Evolutionary conservation across 1,139 yeast genomes (phyloP), one percentile per base, ranked within the genome.

Genomic region (Yamadazyma mexicana): DNA sequence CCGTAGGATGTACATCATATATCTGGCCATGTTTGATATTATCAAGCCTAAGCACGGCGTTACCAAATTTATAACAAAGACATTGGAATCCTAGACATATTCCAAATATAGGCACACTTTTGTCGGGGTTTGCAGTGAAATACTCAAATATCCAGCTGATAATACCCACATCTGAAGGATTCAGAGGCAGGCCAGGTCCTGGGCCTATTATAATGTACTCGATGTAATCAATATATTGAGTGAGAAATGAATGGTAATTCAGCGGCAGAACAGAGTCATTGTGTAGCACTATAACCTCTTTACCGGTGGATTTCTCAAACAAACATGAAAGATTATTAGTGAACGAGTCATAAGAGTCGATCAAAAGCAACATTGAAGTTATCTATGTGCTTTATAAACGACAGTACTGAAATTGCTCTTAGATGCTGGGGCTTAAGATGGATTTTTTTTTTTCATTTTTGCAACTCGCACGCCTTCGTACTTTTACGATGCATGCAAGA

Each of bases 301-400:
- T 74, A 0, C 69, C 72, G 0, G 85, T 73, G 10, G 79, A 69
- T 14, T 62, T 59, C 46, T 74, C 77, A n/a, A 92, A 61, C 26
- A 91, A 71, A 41, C 77, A 75, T 26, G 79, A 77, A 40, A 92
- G 75, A 57, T 92, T 92, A 63, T 79, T 86, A 3, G 97, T 85
- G 69, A 91, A 92, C 9, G 98, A 91, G 60, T 92, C 98, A 56
- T 92, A 91, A 5, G 96, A 89, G 60, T 92, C 98, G 16, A 92
- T 79, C 44, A 92, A 77, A 15, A 92, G 78, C 40, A 87, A 77
- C 77, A 71, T 71, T 23, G 31, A 15, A 8, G 20, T n/a, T 9
- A 8, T 3, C 27, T 14, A 9, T 15, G 12, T 26, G 29, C 15
- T 6, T 6, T 12, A 8, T 6, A 10, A 12, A 6, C n/a, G n/a